Conservation (phyloP, 169 alveolate species). For the Plasmodium adleri region DNA sequence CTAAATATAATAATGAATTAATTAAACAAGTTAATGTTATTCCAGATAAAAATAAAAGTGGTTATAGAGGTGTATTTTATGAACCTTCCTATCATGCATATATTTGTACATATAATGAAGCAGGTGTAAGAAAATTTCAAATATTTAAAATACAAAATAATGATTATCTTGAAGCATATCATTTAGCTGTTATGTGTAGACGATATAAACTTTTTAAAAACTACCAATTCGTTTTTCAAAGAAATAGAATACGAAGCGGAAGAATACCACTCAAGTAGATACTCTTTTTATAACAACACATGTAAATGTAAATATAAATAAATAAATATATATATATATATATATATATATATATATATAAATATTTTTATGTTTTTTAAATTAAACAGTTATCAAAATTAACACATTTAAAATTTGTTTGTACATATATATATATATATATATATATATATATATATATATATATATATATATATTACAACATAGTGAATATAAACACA, state of each 20-base stretch:
- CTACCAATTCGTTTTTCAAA: conserved; percentile 82
- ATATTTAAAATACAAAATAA: conserved; percentile 78
- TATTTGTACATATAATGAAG: conserved; percentile 81
- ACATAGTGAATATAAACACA: no score
- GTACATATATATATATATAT: neutral
- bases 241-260: conserved; percentile 80
- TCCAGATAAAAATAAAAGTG: conserved; percentile 85
- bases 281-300: neutral
- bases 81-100: conserved; percentile 80
- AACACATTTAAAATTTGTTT: no score
- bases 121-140: conserved; percentile 83
- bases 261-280: conserved; percentile 79
- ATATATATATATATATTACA: neutral
- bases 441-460: neutral
- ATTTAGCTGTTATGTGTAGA: conserved; percentile 82
- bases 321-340: no score
- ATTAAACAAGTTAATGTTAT: conserved; percentile 77
- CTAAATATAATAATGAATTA: conserved; percentile 73
- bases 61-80: conserved; percentile 85
- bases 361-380: no score
- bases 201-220: conserved; percentile 79
- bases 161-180: conserved; percentile 82
- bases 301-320: neutral
- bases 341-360: no score
- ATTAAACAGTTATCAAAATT: neutral